Conservation (phyloP, 2,329 filamentous ascomycete species). For the Acarospora socialis region DNA sequence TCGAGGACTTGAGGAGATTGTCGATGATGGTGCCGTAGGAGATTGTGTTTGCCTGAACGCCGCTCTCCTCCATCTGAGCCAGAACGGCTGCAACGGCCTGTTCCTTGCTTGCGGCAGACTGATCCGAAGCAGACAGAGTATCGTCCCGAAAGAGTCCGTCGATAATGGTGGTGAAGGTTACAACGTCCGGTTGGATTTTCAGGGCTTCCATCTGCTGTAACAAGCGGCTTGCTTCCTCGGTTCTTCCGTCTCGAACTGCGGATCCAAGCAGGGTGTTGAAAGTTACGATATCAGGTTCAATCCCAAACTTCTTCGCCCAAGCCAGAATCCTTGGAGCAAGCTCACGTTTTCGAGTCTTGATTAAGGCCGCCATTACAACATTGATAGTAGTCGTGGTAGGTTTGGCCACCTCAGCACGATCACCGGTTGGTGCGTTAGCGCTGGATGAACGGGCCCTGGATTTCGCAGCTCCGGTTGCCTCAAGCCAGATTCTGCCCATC, state of each 20-base stretch:
- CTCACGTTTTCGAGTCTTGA: slow-evolving; percentile 33
- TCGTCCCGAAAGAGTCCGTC: slow-evolving; percentile 41
- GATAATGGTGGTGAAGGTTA: slow-evolving; percentile 61
- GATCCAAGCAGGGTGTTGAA: slow-evolving; percentile 58
- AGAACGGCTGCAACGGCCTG: slow-evolving; percentile 46
- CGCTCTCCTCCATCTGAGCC: slow-evolving; percentile 40
- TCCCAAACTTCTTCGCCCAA: slow-evolving; percentile 29
- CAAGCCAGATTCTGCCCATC: slow-evolving; percentile 48
- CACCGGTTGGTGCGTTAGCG: too few species aligned
- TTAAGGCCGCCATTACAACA: slow-evolving; percentile 50
- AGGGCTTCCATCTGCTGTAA: slow-evolving; percentile 45
- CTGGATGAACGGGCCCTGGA: slow-evolving; percentile 1
- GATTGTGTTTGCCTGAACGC: slow-evolving; percentile 45
- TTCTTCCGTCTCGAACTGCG: slow-evolving; percentile 37
- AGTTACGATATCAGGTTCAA: slow-evolving; percentile 34
- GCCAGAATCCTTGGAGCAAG: slow-evolving; percentile 40
- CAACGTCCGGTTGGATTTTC: slow-evolving; percentile 45
- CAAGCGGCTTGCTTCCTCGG: slow-evolving; percentile 36
- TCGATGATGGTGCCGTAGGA: slow-evolving; percentile 60
- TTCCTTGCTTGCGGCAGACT: slow-evolving; percentile 29
- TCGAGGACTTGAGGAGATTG: slow-evolving; percentile 36
- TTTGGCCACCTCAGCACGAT: not conserved
- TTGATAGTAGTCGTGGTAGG: slow-evolving; percentile 56
- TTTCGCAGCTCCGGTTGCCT: slow-evolving; percentile 18
- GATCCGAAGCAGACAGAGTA: slow-evolving; percentile 25